phyloP scores from a whole-genome alignment of 2,329 filamentous ascomycete genomes.

The Cryphonectria carpinicola region DNA sequence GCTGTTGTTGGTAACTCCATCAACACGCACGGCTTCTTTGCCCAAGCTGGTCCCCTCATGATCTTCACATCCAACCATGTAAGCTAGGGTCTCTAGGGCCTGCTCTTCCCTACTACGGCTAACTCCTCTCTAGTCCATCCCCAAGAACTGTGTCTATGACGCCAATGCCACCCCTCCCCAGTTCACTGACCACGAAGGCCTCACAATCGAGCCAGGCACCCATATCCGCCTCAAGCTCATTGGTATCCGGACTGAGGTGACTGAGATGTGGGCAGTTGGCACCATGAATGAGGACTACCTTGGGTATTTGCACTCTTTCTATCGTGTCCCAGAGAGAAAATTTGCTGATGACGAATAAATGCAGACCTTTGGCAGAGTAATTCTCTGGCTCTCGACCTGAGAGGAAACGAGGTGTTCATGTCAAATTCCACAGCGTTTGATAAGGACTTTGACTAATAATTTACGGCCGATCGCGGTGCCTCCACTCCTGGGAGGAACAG shows the following conservation, averaged over 20 bases:
- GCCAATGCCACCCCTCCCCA: constrained; percentile 95
- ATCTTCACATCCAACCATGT: constrained; percentile 85
- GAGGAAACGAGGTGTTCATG: constrained; percentile 1
- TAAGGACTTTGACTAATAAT: neutral
- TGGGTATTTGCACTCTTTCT: constrained; percentile 50
- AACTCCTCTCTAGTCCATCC: constrained; percentile 71
- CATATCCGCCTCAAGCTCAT: constrained; percentile 94
- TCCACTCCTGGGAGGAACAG: neutral
- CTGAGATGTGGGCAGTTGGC: constrained; percentile 94
- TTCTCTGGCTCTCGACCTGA: neutral
- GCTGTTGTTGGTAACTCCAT: constrained; percentile 83
- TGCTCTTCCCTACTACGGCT: constrained; percentile 27
- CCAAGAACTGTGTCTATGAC: constrained; percentile 89
- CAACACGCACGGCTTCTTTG: constrained; percentile 90
- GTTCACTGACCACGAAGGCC: constrained; percentile 93
- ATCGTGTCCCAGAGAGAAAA: neutral
- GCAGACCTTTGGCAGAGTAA: constrained; percentile 28
- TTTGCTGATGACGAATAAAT: constrained; percentile 9
- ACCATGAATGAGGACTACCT: constrained; percentile 89
- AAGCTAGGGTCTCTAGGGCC: constrained; percentile 43
- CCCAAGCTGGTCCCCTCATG: constrained; percentile 76
- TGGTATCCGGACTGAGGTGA: constrained; percentile 89
- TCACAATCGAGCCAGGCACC: constrained; percentile 90
- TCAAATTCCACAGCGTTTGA: neutral
- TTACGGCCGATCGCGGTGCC: neutral